These are phyloP conservation scores for Spergularia azorica DNA, from an alignment of 179 eudicot genomes.

Conservation along the genomic window DNA sequence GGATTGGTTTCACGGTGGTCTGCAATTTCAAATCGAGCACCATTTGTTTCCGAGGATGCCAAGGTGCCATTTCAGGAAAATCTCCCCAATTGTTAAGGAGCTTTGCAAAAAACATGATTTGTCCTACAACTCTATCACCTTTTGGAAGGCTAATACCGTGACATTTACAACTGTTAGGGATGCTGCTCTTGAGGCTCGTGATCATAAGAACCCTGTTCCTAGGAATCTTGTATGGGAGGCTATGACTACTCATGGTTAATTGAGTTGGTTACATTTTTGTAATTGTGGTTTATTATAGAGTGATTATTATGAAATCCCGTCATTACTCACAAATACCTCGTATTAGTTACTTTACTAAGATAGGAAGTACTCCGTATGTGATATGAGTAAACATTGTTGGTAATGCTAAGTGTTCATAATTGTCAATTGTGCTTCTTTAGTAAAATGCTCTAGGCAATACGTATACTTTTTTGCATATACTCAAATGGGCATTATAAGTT, in stretches of 20 bases:
- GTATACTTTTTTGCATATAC: too few relatives aligned
- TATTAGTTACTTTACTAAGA: too few relatives aligned
- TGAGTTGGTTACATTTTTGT: neutral
- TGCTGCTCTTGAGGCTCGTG: constrained; percentile 59
- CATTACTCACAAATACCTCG: too few relatives aligned
- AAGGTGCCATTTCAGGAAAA: constrained; percentile 47
- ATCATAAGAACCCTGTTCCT: constrained; percentile 47
- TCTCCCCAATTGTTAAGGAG: constrained; percentile 59
- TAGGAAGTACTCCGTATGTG: too few relatives aligned
- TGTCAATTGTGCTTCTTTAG: too few relatives aligned
- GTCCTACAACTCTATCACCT: constrained; percentile 47
- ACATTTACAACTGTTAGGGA: constrained; percentile 40
- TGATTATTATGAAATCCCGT: too few relatives aligned
- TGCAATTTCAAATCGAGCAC: constrained; percentile 63
- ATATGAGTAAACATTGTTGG: too few relatives aligned
- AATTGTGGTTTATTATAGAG: too few relatives aligned
- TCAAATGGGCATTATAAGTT: too few relatives aligned
- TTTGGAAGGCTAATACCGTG: constrained; percentile 54
- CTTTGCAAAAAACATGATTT: constrained; percentile 56
- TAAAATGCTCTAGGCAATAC: too few relatives aligned
- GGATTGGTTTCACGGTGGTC: constrained; percentile 78
- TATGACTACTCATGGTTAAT: constrained; percentile 69
- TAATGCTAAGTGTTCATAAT: too few relatives aligned
- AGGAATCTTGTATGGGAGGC: constrained; percentile 77
- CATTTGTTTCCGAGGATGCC: constrained; percentile 67